Base-by-base conservation (phyloP, 139 green algal species). In the Chlorella vulgaris region DNA sequence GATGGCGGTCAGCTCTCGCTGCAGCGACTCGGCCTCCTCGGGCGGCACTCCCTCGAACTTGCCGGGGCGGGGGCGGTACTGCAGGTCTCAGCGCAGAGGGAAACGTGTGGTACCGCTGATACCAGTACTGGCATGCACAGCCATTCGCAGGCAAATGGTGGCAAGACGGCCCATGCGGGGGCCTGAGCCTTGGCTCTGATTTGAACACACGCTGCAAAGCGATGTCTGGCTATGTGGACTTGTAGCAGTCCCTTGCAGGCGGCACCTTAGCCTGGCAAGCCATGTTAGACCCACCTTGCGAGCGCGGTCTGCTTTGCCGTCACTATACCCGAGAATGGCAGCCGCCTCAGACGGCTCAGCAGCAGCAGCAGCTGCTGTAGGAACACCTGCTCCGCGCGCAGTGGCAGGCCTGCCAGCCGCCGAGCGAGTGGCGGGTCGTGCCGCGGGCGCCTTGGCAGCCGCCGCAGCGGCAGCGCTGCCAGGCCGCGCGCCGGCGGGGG, bases 41-140 rank as follows among this genome's bases (percentile, higher is more conserved):
- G 88, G 83, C 15, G 88, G 60, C 3, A 81, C 53, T 19, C 90
- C 82, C 79, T 96, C 91, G 78, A 95, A 94, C 87, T 94, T 93
- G 67, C 83, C 85, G 21, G 90, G 85, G 38, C 87, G 82, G 60
- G 89, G 91, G 15, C 87, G 78, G 6, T 85, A 88, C 86, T 93
- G 85, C 39, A 22, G 84, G n/a, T n/a, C n/a, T n/a, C 35, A 28
- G 33, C 6, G 15, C n/a, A 47, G 29, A 26, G 21, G 69, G 3
- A 43, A n/a, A 55, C 47, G 47, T 15, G 47, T n/a, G n/a, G n/a
- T n/a, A n/a, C n/a, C n/a, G n/a, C n/a, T n/a, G n/a, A n/a, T n/a
- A n/a, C n/a, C n/a, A n/a, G n/a, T n/a, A n/a, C n/a, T n/a, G n/a
- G n/a, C 47, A 24, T 15, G 47, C 47, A 15, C 13, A 55, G 15